Conservation (phyloP, 805 yeast genomes). For the Lipomyces lipofer region DNA sequence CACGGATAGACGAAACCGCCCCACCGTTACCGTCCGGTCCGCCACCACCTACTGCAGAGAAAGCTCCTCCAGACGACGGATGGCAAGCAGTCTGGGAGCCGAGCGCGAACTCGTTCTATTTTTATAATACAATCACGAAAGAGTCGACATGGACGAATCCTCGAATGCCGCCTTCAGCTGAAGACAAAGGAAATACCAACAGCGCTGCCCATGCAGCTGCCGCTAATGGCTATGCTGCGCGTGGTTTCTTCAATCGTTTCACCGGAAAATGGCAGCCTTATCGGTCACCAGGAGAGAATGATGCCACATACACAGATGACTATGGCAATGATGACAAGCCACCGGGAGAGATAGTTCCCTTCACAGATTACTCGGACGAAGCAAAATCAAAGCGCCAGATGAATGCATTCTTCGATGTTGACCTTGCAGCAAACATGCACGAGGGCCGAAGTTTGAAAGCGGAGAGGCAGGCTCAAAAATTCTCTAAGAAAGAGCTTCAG, state of each 20-base stretch:
- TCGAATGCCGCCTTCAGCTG: conserved; percentile 4
- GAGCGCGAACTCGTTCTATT: conserved; percentile 30
- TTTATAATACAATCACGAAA: conserved; percentile 33
- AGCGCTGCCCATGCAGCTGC: neutral
- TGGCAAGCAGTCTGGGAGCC: conserved; percentile 37
- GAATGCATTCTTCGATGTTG: conserved; percentile 22
- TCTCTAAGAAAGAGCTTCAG: conserved; percentile 32
- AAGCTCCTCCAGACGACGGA: conserved; percentile 29
- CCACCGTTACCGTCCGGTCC: conserved; percentile 33
- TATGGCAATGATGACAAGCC: neutral
- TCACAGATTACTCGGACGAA: conserved; percentile 13
- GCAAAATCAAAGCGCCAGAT: conserved; percentile 19
- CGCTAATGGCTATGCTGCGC: conserved; percentile 15
- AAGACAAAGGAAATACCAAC: neutral
- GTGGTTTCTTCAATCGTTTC: conserved; percentile 26
- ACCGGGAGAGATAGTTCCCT: conserved; percentile 26
- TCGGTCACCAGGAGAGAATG: neutral
- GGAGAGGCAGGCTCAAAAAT: conserved; percentile 26
- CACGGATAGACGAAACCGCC: neutral
- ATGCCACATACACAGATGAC: conserved; percentile 6
- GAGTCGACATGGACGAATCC: conserved; percentile 37
- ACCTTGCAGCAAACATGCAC: conserved; percentile 20
- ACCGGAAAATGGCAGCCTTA: conserved; percentile 25
- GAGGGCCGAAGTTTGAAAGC: conserved; percentile 30
- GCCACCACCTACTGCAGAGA: conserved; percentile 27